Evolutionary conservation across 768 basidiomycete species (phyloP).

Genomic region (Lactifluus piperatus): DNA sequence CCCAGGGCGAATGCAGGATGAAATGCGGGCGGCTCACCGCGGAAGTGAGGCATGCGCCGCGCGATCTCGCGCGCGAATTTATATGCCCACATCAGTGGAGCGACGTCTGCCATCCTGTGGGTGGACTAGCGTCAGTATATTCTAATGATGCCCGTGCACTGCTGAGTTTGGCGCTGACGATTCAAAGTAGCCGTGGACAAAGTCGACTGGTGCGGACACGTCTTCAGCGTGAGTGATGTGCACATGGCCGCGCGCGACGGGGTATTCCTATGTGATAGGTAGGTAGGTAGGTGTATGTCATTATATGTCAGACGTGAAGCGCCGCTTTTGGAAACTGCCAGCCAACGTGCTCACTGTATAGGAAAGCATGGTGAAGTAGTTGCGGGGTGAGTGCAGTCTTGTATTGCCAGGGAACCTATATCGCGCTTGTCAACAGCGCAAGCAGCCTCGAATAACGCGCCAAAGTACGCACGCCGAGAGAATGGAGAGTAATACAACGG

Average conservation of each 20-base stretch:
- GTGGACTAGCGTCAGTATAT: not conserved
- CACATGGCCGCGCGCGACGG: constrained; percentile 20
- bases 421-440: not conserved
- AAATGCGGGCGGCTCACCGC: constrained; percentile 25
- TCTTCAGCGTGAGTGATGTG: constrained; percentile 22
- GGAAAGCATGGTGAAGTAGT: constrained; percentile 18
- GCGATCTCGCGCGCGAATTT: constrained; percentile 46
- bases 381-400: constrained; percentile 9
- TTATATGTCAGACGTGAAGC: not conserved
- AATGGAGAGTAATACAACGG: constrained; percentile 16
- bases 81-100: constrained; percentile 41
- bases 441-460: not conserved
- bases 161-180: constrained; percentile 4
- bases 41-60: constrained; percentile 41
- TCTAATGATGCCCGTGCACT: too few species aligned
- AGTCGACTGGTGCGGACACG: constrained; percentile 20
- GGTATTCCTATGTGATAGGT: constrained; percentile 11
- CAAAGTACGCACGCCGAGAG: constrained; percentile 14
- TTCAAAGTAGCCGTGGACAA: constrained; percentile 23
- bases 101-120: constrained; percentile 29
- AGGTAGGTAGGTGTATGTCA: not conserved
- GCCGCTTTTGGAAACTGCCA: not conserved
- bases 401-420: not conserved
- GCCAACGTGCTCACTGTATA: constrained; percentile 2
- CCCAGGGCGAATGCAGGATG: constrained; percentile 28